Base-by-base conservation (phyloP, 352 stramenopile species). In the Vaucheria bursata region DNA sequence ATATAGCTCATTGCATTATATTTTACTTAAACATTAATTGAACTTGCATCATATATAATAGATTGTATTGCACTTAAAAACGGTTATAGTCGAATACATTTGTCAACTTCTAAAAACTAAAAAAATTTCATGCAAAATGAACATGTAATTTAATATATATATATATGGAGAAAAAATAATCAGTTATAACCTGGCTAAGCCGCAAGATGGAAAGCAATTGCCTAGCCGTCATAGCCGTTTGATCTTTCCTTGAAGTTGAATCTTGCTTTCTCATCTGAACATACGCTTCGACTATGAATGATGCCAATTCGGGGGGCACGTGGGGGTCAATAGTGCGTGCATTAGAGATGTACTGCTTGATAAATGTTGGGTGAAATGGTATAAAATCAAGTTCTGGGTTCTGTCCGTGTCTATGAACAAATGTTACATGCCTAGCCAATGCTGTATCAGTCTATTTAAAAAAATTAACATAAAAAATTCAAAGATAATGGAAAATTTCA, bases 251-350 rank as follows among this genome's bases (percentile, higher is more conserved):
- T 84, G 45, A 78, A 85, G 18, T 86, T 81, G 37, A 85, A 70
- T 97, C 93, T 81, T 98, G 91, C 75, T 95, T 90, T 0, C 96
- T 90, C 36, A 99, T 84, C 25, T 89, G 92, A 4, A 99, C 96
- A 86, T 99, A 99, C 1, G 95, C 94, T 82, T 99, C 95, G 25
- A 98, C 96, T 72, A 99, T 97, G 84, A 98, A 98, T 5, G 90
- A 90, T 71, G 93, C 93, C 12, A 99, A 88, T 35, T 97, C 88
- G n/a, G 91, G 87, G 0, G 95, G 95, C 12, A 99, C 90, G 34
- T 96, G 87, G 0, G 96, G 94, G 65, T 94, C 84, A 77, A 94
- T 78, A 70, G 83, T 85, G 25, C 89, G 82, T 7, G 90, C 89
- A 59, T 83, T 71, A 29, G 78, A 77, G 53, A 83, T 83, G 67